Percentiles rank a stretch among this genome's conserved stretches.
Evolutionary conservation across 108 stramenopile genomes (phyloP).

Genomic region (Fistulifera solaris): DNA sequence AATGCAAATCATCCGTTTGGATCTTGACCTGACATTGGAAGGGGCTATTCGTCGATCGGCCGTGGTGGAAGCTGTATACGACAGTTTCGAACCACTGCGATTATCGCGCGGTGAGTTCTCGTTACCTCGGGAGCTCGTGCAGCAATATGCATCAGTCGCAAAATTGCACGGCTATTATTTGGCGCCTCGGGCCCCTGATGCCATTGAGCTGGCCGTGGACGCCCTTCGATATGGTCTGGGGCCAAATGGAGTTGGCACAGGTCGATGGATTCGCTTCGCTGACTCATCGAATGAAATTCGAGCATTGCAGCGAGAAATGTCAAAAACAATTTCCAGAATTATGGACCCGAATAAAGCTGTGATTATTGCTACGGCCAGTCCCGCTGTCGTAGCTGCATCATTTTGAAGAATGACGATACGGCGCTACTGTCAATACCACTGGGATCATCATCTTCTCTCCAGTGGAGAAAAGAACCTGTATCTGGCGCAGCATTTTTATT

Average conservation of each 20-base stretch:
- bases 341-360: constrained; percentile 46
- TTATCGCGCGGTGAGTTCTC: constrained; percentile 3
- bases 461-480: constrained; percentile 46
- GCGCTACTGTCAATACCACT: constrained; percentile 12
- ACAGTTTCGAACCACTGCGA: constrained; percentile 31
- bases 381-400: constrained; percentile 25
- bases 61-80: constrained; percentile 57
- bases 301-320: constrained; percentile 26
- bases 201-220: constrained; percentile 68
- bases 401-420: constrained; percentile 31
- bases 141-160: constrained; percentile 49
- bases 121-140: constrained; percentile 37
- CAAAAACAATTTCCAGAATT: constrained; percentile 33
- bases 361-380: constrained; percentile 42
- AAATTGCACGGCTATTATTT: constrained; percentile 57
- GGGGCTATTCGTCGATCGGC: constrained; percentile 66
- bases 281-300: constrained; percentile 25
- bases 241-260: constrained; percentile 36
- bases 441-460: constrained; percentile 25
- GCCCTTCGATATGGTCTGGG: constrained; percentile 54
- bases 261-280: constrained; percentile 49
- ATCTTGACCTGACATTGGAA: constrained; percentile 47
- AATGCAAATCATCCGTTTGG: constrained; percentile 62
- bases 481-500: constrained; percentile 50
- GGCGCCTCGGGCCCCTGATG: constrained; percentile 64